Evolutionary conservation across 139 green algal genomes (phyloP).

Genomic region (Tetradesmus lagerheimii): DNA sequence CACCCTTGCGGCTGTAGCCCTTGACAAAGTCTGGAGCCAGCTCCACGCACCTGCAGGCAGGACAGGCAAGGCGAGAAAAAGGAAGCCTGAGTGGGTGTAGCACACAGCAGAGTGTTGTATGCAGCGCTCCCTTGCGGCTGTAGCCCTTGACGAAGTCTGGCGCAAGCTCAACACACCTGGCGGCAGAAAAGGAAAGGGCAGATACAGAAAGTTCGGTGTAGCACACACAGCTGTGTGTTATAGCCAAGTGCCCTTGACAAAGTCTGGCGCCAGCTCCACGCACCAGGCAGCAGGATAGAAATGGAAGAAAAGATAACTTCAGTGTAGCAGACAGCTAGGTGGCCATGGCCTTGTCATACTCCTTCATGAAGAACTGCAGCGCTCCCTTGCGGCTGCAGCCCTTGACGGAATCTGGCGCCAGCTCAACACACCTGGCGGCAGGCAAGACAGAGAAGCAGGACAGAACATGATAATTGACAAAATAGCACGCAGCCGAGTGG

Average conservation of each 20-base stretch:
- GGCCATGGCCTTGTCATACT: slow-evolving; percentile 86
- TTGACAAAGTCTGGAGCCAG: slow-evolving; percentile 94
- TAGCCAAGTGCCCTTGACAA: slow-evolving; percentile 93
- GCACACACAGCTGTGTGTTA: no score
- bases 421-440: slow-evolving; percentile 57
- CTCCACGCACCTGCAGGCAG: slow-evolving; percentile 45
- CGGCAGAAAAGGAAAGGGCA: background rate
- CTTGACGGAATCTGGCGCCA: slow-evolving; percentile 94
- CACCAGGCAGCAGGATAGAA: no score
- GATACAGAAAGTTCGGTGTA: no score
- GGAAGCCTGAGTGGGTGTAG: no score
- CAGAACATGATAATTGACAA: no score
- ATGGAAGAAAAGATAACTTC: no score
- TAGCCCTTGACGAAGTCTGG: slow-evolving; percentile 93
- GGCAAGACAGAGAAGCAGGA: no score
- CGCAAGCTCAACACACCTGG: slow-evolving; percentile 70
- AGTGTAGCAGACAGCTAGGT: no score
- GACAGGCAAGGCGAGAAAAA: no score
- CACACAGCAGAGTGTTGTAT: no score
- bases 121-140: slow-evolving; percentile 91
- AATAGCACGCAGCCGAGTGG: no score
- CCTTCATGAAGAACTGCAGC: slow-evolving; percentile 98
- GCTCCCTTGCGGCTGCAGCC: slow-evolving; percentile 91
- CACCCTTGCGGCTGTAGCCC: slow-evolving; percentile 91
- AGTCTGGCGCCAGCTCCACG: slow-evolving; percentile 87